Evolutionary conservation across 2,329 filamentous ascomycete species (phyloP).

Genomic region (Ascomycota sp.): DNA sequence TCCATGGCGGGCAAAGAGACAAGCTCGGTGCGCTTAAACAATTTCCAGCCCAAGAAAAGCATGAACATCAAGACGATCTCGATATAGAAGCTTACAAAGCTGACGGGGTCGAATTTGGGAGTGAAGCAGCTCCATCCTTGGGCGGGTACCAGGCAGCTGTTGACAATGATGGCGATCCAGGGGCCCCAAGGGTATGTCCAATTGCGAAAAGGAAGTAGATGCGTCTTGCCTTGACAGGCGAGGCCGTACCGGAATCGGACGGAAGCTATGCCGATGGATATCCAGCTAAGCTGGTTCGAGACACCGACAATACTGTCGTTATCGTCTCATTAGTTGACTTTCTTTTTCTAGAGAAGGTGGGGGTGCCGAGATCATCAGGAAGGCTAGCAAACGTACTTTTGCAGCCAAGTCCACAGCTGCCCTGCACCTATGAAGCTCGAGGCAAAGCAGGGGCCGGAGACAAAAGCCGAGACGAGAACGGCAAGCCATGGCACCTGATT

Average conservation of each 20-base stretch:
- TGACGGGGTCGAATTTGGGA: constrained; percentile 32
- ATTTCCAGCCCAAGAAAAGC: constrained; percentile 52
- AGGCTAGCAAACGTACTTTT: constrained; percentile 38
- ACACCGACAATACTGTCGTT: constrained; percentile 42
- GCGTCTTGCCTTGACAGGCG: constrained; percentile 34
- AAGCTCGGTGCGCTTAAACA: constrained; percentile 42
- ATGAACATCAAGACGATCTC: constrained; percentile 40
- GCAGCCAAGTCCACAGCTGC: constrained; percentile 44
- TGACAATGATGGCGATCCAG: constrained; percentile 32
- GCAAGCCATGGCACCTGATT: constrained; percentile 18
- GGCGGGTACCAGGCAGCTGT: constrained; percentile 37
- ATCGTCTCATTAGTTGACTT: too few species aligned
- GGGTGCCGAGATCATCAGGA: too few species aligned
- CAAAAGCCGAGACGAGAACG: constrained; percentile 28
- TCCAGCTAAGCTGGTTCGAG: constrained; percentile 47
- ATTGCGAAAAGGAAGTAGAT: constrained; percentile 41
- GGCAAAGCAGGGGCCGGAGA: constrained; percentile 42
- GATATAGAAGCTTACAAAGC: constrained; percentile 44
- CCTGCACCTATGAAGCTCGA: constrained; percentile 45
- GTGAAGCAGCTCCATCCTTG: constrained; percentile 46
- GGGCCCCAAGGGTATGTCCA: constrained; percentile 47
- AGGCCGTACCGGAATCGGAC: constrained; percentile 43
- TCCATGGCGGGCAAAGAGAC: constrained; percentile 39
- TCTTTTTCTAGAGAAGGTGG: too few species aligned
- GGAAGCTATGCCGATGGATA: constrained; percentile 41